A percentile compares a stretch with the other conserved stretches of the same genome.
phyloP scores from a whole-genome alignment of 306 rosid genomes.

The Sophora flavescens region DNA sequence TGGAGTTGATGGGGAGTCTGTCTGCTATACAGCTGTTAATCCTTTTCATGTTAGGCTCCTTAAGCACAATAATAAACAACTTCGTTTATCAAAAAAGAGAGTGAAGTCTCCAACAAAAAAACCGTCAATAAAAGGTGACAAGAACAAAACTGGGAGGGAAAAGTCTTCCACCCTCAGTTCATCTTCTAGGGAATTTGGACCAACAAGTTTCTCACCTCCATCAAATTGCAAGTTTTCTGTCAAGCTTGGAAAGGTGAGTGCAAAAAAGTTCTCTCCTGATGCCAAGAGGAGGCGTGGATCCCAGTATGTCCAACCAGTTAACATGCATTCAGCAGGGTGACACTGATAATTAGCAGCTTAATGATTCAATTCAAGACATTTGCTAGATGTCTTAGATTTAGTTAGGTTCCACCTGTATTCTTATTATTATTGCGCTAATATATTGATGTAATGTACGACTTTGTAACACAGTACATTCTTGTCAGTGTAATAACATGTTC shows the following conservation, averaged over 20 bases:
- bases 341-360: slow-evolving; percentile 23
- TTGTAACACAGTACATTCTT: slow-evolving; percentile 50
- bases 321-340: slow-evolving; percentile 63
- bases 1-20: slow-evolving; percentile 53
- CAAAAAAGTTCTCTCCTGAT: slow-evolving; percentile 68
- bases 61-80: slow-evolving; percentile 50
- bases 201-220: slow-evolving; percentile 44
- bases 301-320: slow-evolving; percentile 60
- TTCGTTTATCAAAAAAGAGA: slow-evolving; percentile 64
- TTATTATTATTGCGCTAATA: slow-evolving; percentile 33
- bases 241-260: slow-evolving; percentile 63
- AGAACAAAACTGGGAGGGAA: slow-evolving; percentile 38
- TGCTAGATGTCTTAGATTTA: slow-evolving; percentile 48
- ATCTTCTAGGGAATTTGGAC: slow-evolving; percentile 45
- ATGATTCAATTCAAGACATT: slow-evolving; percentile 41
- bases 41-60: slow-evolving; percentile 78
- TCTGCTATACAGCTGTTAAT: slow-evolving; percentile 67
- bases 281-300: slow-evolving; percentile 78
- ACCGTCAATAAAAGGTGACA: slow-evolving; percentile 43
- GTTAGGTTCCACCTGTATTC: slow-evolving; percentile 41
- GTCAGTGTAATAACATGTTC: slow-evolving; percentile 32
- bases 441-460: slow-evolving; percentile 46
- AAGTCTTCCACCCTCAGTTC: slow-evolving; percentile 52
- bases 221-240: slow-evolving; percentile 61
- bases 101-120: slow-evolving; percentile 64